Conservation (phyloP, 306 rosid genomes). For the Vicia villosa region DNA sequence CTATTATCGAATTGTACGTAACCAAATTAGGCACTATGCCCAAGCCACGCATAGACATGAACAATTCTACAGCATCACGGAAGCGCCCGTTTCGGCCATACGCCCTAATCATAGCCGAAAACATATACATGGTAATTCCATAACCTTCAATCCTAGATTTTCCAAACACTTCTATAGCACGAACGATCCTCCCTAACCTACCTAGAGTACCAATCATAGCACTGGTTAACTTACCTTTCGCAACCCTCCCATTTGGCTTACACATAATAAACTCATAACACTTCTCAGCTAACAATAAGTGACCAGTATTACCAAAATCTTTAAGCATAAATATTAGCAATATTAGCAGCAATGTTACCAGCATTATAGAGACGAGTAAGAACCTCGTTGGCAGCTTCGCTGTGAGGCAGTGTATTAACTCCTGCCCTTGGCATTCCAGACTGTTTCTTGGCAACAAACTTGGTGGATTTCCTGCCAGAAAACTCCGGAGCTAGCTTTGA, state of each 20-base stretch:
- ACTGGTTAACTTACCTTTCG: constrained; percentile 75
- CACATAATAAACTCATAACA: constrained; percentile 72
- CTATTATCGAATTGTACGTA: constrained; percentile 82
- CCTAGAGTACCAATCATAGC: constrained; percentile 91
- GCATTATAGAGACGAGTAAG: constrained; percentile 46
- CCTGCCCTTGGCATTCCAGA: constrained; percentile 60
- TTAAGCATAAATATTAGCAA: constrained; percentile 58
- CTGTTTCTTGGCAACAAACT: constrained; percentile 75
- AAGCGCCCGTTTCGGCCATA: constrained; percentile 67
- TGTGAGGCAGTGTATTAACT: constrained; percentile 51
- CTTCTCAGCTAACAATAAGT: constrained; percentile 52
- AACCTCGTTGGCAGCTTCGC: constrained; percentile 68
- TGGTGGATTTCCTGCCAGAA: constrained; percentile 81
- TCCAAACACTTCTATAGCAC: constrained; percentile 62
- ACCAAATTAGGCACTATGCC: constrained; percentile 85
- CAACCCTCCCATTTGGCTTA: constrained; percentile 55
- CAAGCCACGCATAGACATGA: constrained; percentile 59
- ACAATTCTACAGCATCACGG: constrained; percentile 56
- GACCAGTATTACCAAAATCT: constrained; percentile 72
- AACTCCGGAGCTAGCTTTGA: constrained; percentile 64
- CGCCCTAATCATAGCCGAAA: constrained; percentile 79
- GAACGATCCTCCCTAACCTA: constrained; percentile 72
- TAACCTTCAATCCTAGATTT: constrained; percentile 61
- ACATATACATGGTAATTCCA: constrained; percentile 77
- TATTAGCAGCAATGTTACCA: constrained; percentile 53